Conservation (phyloP, 2,329 filamentous ascomycete genomes). For the Cytospora paraplurivora region DNA sequence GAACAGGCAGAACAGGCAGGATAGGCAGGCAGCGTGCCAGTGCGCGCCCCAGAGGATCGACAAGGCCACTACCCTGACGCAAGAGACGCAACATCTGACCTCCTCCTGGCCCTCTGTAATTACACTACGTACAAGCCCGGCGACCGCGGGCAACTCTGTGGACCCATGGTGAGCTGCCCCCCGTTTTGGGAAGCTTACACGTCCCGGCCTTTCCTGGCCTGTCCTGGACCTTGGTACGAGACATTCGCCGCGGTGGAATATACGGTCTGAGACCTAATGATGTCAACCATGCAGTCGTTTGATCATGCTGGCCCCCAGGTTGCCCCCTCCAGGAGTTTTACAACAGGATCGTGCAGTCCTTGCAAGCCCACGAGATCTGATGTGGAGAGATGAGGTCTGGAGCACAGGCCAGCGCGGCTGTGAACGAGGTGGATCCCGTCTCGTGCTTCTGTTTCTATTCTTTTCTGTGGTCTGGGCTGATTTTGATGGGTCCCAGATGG, state of each 20-base stretch:
- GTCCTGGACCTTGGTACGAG: not conserved
- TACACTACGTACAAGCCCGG: conserved; percentile 13
- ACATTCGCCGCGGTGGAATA: conserved; percentile 3
- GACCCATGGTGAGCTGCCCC: conserved; percentile 19
- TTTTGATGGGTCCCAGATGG: conserved; percentile 6
- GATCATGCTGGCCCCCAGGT: conserved; percentile 26
- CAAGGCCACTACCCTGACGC: conserved; percentile 22
- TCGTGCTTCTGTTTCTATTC: not conserved
- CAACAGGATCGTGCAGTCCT: not conserved
- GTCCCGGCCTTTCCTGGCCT: not conserved
- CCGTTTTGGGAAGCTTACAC: conserved; percentile 20
- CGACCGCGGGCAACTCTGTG: conserved; percentile 1
- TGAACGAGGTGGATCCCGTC: conserved; percentile 15
- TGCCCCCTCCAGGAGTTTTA: not conserved
- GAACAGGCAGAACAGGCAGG: not conserved
- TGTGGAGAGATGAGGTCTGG: conserved; percentile 17
- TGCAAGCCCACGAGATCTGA: not conserved
- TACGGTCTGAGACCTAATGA: conserved; percentile 17
- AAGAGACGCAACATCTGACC: conserved; percentile 20
- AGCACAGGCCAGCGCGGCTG: conserved; percentile 18
- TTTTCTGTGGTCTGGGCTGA: not conserved
- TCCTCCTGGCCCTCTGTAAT: conserved; percentile 10
- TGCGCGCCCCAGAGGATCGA: conserved; percentile 12
- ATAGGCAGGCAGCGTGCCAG: not conserved
- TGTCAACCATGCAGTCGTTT: conserved; percentile 25